Base-by-base conservation (phyloP, 768 basidiomycete genomes). In the Boletus insuetus region DNA sequence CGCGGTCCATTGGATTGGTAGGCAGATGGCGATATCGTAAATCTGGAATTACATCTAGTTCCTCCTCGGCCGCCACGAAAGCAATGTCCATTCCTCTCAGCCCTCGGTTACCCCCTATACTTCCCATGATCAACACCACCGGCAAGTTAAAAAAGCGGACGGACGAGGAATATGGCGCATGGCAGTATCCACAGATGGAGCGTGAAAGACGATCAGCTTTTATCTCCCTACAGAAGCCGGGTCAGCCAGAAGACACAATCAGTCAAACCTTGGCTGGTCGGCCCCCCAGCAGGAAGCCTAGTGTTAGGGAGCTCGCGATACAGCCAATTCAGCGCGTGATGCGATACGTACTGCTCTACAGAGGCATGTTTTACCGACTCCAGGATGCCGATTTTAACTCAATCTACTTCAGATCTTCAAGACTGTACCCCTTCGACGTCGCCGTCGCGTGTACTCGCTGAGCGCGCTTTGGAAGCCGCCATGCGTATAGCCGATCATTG, bases 321-420 rank as follows among this genome's bases (percentile, higher is more conserved):
- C 72, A 82, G 59, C 85, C 85, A 17, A 78, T 79, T 14, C 84
- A 87, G 63, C 74, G 86, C 19, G 76, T 85, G n/a, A 80, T 80
- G 69, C 75, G 85, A 56, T 86, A 86, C 65, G 82, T 81, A 3
- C 63, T 86, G 38, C 70, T 85, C 41, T 86, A 81, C 57, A 79
- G 74, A 75, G 85, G 85, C 83, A 55, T 52, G 74, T 48, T 41
- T 16, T 40, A 4, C 70, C 10, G 29, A 22, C 46, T 35, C 29
- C 16, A 3, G 50, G 35, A 31, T 12, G 42, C 32, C 34, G 24
- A 37, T 43, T 41, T 54, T 44, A 56, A 46, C 59, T 38, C 43
- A 32, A 34, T 46, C 16, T 47, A n/a, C 47, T 7, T 52, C 35
- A 85, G 85, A 83, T 65, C 73, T 86, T 10, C 69, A 79, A 46